Conservation (phyloP, 2,329 filamentous ascomycete genomes). For the Ascochyta rabiei region DNA sequence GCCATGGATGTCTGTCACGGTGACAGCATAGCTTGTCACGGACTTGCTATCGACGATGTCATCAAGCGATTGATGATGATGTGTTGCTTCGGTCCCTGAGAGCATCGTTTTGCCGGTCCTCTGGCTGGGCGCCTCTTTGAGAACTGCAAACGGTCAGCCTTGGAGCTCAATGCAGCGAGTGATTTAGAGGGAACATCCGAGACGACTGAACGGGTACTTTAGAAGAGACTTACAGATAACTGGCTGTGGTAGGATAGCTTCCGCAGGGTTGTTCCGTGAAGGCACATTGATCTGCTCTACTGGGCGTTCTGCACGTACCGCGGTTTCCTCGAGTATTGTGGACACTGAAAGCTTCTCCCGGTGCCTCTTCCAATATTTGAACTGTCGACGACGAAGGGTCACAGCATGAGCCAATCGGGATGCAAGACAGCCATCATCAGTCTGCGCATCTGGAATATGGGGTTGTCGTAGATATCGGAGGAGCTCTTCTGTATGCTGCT, state of each 20-base stretch:
- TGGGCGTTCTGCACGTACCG: background rate
- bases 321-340: constrained; percentile 29
- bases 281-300: constrained; percentile 11
- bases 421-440: constrained; percentile 30
- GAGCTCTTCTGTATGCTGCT: constrained; percentile 38
- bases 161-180: background rate
- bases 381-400: constrained; percentile 45
- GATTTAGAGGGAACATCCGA: background rate
- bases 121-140: constrained; percentile 36
- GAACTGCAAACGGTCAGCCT: constrained; percentile 1
- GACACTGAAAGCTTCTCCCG: constrained; percentile 43
- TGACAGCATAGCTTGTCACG: constrained; percentile 46
- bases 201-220: background rate
- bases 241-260: constrained; percentile 15
- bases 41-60: constrained; percentile 46
- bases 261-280: constrained; percentile 22
- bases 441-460: constrained; percentile 8
- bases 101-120: constrained; percentile 42
- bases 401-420: constrained; percentile 37
- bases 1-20: constrained; percentile 43
- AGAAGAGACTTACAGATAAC: background rate
- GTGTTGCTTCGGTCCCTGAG: constrained; percentile 47
- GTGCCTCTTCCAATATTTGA: constrained; percentile 48
- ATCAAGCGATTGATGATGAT: constrained; percentile 45
- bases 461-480: constrained; percentile 30